Percentiles rank a stretch among this genome's conserved stretches.
phyloP scores from a whole-genome alignment of 345 rosid genomes.

The Eucalyptus microcorys region DNA sequence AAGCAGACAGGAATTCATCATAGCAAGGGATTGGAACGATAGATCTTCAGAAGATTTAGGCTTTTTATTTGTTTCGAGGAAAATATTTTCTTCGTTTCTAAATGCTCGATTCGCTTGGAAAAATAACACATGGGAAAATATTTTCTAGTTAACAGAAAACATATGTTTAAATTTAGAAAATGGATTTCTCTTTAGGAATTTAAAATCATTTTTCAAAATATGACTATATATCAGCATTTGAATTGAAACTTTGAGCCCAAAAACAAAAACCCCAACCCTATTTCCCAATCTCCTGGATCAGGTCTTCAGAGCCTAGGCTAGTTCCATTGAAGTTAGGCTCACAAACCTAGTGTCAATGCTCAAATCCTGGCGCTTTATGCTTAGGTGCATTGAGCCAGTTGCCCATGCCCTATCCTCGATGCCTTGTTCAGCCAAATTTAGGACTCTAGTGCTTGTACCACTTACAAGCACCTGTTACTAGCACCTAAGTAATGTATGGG shows the following conservation, averaged over 20 bases:
- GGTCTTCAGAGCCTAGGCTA: accelerated
- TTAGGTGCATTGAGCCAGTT: neutral
- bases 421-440: neutral
- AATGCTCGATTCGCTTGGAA: accelerated
- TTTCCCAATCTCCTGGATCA: accelerated
- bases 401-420: neutral
- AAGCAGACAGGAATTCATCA: neutral
- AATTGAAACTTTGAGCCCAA: too few species aligned
- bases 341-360: neutral
- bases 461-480: accelerated
- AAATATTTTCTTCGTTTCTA: too few species aligned
- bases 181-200: accelerated
- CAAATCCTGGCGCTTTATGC: neutral
- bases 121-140: too few species aligned
- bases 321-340: neutral
- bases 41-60: neutral
- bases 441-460: neutral
- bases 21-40: neutral
- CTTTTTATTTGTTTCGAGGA: too few species aligned
- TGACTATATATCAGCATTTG: too few species aligned
- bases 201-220: too few species aligned
- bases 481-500: too few species aligned
- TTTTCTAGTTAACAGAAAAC: too few species aligned
- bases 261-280: neutral
- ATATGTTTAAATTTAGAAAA: neutral